phyloP scores from a whole-genome alignment of 169 alveolate species.

The Cryptosporidium ryanae region DNA sequence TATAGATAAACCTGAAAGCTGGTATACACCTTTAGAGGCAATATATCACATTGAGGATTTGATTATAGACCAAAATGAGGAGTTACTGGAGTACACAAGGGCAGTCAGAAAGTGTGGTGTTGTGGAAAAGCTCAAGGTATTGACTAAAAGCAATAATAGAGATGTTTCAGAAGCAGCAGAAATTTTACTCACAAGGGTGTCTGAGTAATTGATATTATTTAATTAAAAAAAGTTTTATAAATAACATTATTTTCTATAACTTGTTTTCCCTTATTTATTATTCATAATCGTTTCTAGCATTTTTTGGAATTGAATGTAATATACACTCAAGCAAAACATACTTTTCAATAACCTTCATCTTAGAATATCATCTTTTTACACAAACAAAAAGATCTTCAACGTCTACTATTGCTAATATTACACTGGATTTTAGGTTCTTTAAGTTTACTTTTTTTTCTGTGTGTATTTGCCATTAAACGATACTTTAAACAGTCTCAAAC shows the following conservation, averaged over 20 bases:
- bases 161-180: slow-evolving; percentile 86
- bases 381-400: too few species aligned
- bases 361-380: too few species aligned
- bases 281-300: neutral
- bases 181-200: slow-evolving; percentile 81
- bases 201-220: slow-evolving; percentile 75
- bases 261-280: neutral
- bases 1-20: slow-evolving; percentile 80
- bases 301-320: too few species aligned
- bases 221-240: neutral
- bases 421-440: too few species aligned
- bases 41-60: slow-evolving; percentile 90
- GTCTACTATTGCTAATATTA: too few species aligned
- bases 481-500: too few species aligned
- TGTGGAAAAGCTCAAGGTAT: slow-evolving; percentile 81
- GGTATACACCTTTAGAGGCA: slow-evolving; percentile 90
- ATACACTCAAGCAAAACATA: too few species aligned
- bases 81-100: slow-evolving; percentile 83
- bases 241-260: neutral
- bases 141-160: slow-evolving; percentile 78
- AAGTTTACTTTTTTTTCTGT: too few species aligned
- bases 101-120: slow-evolving; percentile 86
- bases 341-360: too few species aligned
- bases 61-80: slow-evolving; percentile 86
- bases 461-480: too few species aligned